These are phyloP conservation scores for Umbelopsis ramanniana DNA, from an alignment of 192 early-diverging fungal species.

Conservation along the genomic window DNA sequence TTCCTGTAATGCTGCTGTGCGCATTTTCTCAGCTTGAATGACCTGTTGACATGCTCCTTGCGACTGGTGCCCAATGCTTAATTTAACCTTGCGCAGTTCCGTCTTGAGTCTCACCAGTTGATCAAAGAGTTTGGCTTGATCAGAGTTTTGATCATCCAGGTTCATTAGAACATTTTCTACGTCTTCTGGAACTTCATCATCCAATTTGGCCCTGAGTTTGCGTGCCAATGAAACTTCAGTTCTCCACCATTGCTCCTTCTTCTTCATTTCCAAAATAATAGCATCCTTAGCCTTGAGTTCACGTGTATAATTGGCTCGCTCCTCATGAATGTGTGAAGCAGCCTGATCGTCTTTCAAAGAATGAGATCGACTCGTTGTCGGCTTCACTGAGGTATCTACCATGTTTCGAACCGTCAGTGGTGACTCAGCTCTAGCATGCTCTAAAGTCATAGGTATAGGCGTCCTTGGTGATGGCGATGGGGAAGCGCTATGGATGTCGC, in stretches of 20 bases:
- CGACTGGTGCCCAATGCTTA: conserved; percentile 48
- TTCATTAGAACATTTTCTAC: conserved; percentile 28
- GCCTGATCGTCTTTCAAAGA: neutral
- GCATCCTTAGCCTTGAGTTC: conserved; percentile 37
- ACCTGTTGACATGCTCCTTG: conserved; percentile 53
- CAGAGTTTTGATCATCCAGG: conserved; percentile 40
- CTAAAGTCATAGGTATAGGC: neutral
- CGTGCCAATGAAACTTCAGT: conserved; percentile 42
- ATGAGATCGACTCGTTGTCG: neutral
- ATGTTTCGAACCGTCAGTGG: conserved; percentile 1
- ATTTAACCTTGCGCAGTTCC: conserved; percentile 48
- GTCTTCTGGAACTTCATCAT: conserved; percentile 25
- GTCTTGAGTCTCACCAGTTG: conserved; percentile 52
- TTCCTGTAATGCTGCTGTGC: conserved; percentile 58
- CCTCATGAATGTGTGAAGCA: conserved; percentile 19
- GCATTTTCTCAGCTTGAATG: conserved; percentile 49
- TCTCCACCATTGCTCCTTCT: conserved; percentile 49
- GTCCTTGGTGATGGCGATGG: conserved; percentile 12
- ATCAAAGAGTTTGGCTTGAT: conserved; percentile 52
- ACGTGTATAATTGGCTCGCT: conserved; percentile 28
- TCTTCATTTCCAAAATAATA: conserved; percentile 38
- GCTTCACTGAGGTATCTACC: neutral
- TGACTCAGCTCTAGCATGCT: conserved; percentile 11
- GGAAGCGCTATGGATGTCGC: conserved; percentile 11
- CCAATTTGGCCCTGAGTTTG: conserved; percentile 4